Evolutionary conservation across 2,329 filamentous ascomycete genomes (phyloP), one percentile per base, ranked within the genome.

Genomic region (Proliferodiscus dingleyae): DNA sequence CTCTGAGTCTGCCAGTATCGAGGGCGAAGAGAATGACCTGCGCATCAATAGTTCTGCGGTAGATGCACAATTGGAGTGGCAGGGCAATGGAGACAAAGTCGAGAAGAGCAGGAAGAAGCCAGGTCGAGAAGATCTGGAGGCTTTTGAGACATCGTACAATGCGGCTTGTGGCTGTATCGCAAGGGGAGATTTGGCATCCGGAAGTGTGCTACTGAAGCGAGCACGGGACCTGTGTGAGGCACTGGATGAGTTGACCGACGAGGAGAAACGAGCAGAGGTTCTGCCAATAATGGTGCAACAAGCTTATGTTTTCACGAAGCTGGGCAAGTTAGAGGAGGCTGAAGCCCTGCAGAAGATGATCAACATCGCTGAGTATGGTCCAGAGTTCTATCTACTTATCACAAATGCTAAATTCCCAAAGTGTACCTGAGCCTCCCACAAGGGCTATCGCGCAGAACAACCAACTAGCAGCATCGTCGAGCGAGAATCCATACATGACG

Each of bases 81-180:
- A 77, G 40, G 80, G 80, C 3, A 69, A 57, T 34, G 59, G 59
- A 1, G 52, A 60, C 29, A 54, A 54, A 34, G 48, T 63, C 28
- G 61, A 59, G 23, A 29, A 45, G 22, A 59, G 50, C 37, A 56
- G 57, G 54, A 77, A 78, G 64, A 78, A 78, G 59, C 70, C 75
- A 7, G 67, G 68, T 5, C 69, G 74, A 47, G 79, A 82, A 49
- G 80, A 87, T 56, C 67, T 85, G 21, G 85, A 89, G 51, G 78
- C 83, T 2, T 93, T 93, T 56, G 88, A 93, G 68, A 83, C 85
- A 21, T 83, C 85, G 9, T 94, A 87, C 68, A 94, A 94, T 64
- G 77, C 80, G 19, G 87, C 86, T 7, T 91, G 87, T 63, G 75
- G 75, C 16, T 80, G 78, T 62, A 81, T 93, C 57, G 84, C 85